Percentiles rank a stretch among this genome's conserved stretches.
Conservation (phyloP, 2,329 filamentous ascomycete genomes). For the Venturia pyrina region DNA sequence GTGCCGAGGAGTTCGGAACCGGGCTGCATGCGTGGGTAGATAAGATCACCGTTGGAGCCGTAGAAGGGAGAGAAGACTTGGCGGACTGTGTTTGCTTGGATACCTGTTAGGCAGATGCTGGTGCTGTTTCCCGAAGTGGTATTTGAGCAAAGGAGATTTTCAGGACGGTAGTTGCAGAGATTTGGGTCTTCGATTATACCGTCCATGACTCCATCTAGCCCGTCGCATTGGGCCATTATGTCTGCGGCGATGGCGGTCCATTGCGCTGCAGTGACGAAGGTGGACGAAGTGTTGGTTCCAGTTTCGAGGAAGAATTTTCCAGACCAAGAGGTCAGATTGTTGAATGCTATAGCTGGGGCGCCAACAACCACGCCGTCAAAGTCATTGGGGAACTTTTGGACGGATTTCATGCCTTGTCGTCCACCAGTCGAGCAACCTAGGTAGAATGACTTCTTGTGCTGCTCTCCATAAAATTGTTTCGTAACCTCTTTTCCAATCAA, state of each 20-base stretch:
- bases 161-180: conserved; percentile 35
- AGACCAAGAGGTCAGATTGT: conserved; percentile 35
- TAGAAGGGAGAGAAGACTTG: conserved; percentile 2
- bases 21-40: conserved; percentile 13
- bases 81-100: conserved; percentile 5
- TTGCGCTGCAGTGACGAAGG: conserved; percentile 29
- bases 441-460: conserved; percentile 31
- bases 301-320: conserved; percentile 33
- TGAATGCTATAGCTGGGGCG: conserved; percentile 28
- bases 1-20: conserved; percentile 10
- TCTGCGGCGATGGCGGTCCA: conserved; percentile 35
- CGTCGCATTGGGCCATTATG: conserved; percentile 40
- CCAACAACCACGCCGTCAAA: conserved; percentile 28
- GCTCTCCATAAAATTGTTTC: conserved; percentile 29
- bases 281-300: conserved; percentile 24
- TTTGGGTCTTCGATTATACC: conserved; percentile 38
- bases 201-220: conserved; percentile 39
- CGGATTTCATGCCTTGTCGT: conserved; percentile 23
- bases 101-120: conserved; percentile 2
- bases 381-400: conserved; percentile 25
- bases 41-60: background rate
- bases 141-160: conserved; percentile 25
- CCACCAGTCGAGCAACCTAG: conserved; percentile 28
- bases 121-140: background rate
- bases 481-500: conserved; percentile 32